A percentile compares a stretch with the other conserved stretches of the same genome.
These are phyloP conservation scores for Tripidium arundinaceum DNA, from an alignment of 202 grass and related monocot genomes.

Conservation along the genomic window DNA sequence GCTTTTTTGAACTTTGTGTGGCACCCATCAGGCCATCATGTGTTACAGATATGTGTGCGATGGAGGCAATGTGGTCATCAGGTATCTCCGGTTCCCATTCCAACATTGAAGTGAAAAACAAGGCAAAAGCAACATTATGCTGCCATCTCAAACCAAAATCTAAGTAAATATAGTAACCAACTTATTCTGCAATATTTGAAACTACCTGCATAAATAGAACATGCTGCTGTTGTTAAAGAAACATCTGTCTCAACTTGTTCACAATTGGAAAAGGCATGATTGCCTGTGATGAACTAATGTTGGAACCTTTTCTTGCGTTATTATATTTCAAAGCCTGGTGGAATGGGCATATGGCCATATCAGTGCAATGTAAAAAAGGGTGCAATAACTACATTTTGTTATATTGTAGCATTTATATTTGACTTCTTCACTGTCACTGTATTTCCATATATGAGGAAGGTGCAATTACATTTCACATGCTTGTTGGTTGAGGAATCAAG, in stretches of 20 bases:
- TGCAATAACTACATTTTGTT: background rate
- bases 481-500: background rate
- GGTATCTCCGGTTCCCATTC: background rate
- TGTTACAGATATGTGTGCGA: background rate
- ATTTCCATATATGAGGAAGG: background rate
- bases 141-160: constrained; percentile 10
- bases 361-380: background rate
- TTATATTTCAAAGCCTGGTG: background rate
- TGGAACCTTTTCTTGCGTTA: background rate
- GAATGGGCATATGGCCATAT: background rate
- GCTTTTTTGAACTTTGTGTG: no score
- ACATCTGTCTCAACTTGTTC: background rate
- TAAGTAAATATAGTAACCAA: background rate
- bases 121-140: background rate
- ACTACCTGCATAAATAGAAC: background rate
- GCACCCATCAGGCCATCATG: background rate
- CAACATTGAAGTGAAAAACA: background rate
- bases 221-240: background rate
- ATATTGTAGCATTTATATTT: background rate
- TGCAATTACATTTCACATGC: background rate
- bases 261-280: background rate
- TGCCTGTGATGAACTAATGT: background rate
- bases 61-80: background rate
- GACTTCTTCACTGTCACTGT: background rate
- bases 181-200: constrained; percentile 22